Evolutionary conservation across 805 yeast genomes (phyloP), one percentile per base, ranked within the genome.

Genomic region (Kodamaea jinghongensis): DNA sequence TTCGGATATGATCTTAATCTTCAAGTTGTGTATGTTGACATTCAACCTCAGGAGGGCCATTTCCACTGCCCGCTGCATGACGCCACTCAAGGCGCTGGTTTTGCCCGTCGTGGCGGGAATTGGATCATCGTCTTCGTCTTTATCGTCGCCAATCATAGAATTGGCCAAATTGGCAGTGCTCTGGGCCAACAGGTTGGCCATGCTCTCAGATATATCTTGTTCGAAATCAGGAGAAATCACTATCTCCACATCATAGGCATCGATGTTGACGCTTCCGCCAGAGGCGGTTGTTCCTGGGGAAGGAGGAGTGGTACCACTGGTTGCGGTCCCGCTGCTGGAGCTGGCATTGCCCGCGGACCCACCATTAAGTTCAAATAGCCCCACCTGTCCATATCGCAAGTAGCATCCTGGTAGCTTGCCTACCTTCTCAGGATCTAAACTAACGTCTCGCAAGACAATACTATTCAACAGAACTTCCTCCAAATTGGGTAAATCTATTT

Each of bases 141-240:
- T 31, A n/a, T 16, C 34, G 17, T 29, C 43, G 22, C 34, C 34
- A 39, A 74, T 66, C 15, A 78, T 67, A 33, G 81, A 77, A 46
- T 73, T 75, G 2, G 93, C 88, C 40, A 88, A 67, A 49, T 83
- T 87, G 15, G 82, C 81, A 0, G 91, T 81, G 42, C 93, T 83
- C 50, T 80, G 83, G 0, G 86, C 80, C 41, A 86, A 58, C 41
- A 81, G 78, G 41, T 77, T 77, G 42, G 64, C 67, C 49, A 60
- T 56, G 55, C 63, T 49, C 45, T 56, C 53, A 37, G 62, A 47
- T 17, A 53, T 50, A 29, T 55, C 64, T 15, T 59, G 61, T 44
- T 58, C 63, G 32, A 60, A 42, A 32, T 60, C 61, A 2, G 72
- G 72, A 3, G 69, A 64, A 7, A 67, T 45, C 23, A 65, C 73